phyloP scores from a whole-genome alignment of 2,329 filamentous ascomycete species.

The Colletotrichum acutatum region DNA sequence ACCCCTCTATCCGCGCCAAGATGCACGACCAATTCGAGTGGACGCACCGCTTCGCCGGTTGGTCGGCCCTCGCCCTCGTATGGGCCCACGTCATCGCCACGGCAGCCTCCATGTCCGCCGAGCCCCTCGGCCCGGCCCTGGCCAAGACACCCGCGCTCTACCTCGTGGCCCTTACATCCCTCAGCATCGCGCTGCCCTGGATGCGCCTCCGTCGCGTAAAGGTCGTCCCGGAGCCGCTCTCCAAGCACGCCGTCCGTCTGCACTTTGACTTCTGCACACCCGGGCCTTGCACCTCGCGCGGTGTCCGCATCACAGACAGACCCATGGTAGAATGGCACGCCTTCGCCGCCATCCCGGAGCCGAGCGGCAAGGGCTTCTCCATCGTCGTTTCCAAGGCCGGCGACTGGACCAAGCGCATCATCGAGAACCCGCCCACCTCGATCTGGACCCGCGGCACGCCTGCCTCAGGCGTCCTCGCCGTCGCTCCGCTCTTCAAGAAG shows the following conservation, averaged over 20 bases:
- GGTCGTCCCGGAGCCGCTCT: constrained; percentile 76
- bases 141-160: constrained; percentile 65
- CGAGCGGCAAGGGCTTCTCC: constrained; percentile 67
- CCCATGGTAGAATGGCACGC: constrained; percentile 80
- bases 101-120: constrained; percentile 53
- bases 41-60: constrained; percentile 78
- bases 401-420: constrained; percentile 77
- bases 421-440: constrained; percentile 68
- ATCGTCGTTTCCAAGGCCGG: constrained; percentile 78
- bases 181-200: constrained; percentile 79
- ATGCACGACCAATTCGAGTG: constrained; percentile 78
- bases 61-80: constrained; percentile 73
- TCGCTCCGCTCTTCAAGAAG: constrained; percentile 73
- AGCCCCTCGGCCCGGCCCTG: constrained; percentile 49
- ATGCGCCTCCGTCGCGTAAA: constrained; percentile 74
- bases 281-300: constrained; percentile 46
- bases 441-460: constrained; percentile 78
- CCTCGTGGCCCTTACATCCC: constrained; percentile 73
- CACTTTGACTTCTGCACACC: constrained; percentile 74
- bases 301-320: constrained; percentile 67
- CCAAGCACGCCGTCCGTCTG: constrained; percentile 78
- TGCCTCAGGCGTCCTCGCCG: constrained; percentile 73
- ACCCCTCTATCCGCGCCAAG: constrained; percentile 70
- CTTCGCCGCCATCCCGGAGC: constrained; percentile 78
- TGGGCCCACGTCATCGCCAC: constrained; percentile 70